Percentiles rank a stretch among this genome's conserved stretches.
These are phyloP conservation scores for Nemania abortiva DNA, from an alignment of 2,329 filamentous ascomycete genomes.

Conservation along the genomic window DNA sequence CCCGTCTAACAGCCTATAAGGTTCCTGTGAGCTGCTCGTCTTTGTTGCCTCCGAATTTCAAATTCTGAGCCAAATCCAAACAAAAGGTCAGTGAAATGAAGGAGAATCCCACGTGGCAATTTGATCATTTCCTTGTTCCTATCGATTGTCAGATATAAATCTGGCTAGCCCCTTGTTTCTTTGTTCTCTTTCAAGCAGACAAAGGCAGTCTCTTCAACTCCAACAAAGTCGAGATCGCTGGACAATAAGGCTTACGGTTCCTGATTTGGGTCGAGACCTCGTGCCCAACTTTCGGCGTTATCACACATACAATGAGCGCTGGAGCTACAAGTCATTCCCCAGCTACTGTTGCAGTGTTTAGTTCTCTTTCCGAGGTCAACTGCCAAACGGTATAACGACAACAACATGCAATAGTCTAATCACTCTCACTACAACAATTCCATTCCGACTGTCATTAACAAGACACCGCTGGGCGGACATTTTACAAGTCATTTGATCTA, in stretches of 20 bases:
- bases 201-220: not conserved
- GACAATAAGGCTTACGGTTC: slow-evolving; percentile 25
- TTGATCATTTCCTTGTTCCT: slow-evolving; percentile 3
- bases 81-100: slow-evolving; percentile 32
- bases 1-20: slow-evolving; percentile 38
- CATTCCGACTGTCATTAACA: slow-evolving; percentile 31
- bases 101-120: slow-evolving; percentile 1
- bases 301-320: slow-evolving; percentile 17
- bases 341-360: not conserved
- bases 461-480: not conserved
- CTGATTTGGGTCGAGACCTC: not conserved
- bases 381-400: not conserved
- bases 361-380: not conserved
- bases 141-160: not conserved
- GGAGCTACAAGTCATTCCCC: slow-evolving; percentile 22
- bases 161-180: not conserved
- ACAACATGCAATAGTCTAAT: slow-evolving; percentile 25
- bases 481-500: slow-evolving; percentile 14
- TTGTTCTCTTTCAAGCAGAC: slow-evolving; percentile 5
- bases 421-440: slow-evolving; percentile 34
- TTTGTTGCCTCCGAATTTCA: slow-evolving; percentile 18
- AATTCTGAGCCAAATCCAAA: slow-evolving; percentile 21
- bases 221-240: slow-evolving; percentile 6
- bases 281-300: slow-evolving; percentile 12
- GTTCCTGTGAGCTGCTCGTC: slow-evolving; percentile 6